A percentile compares a stretch with the other conserved stretches of the same genome.
phyloP scores from a whole-genome alignment of 2,329 filamentous ascomycete species.

The Colletotrichum eleusines region DNA sequence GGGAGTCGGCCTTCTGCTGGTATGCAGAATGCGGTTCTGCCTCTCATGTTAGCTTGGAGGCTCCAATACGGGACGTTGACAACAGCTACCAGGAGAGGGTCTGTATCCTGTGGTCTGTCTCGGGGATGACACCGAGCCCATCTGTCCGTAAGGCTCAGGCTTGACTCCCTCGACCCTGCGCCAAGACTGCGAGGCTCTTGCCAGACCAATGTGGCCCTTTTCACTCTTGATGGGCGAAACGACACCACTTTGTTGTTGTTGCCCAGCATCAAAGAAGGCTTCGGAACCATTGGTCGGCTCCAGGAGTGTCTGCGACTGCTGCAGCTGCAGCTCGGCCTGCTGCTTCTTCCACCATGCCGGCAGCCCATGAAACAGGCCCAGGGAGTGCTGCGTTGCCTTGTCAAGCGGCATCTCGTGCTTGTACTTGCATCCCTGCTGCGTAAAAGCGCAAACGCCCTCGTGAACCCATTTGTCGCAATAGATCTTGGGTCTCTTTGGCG shows the following conservation, averaged over 20 bases:
- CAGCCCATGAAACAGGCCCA: conserved; percentile 78
- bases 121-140: conserved; percentile 6
- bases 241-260: conserved; percentile 4
- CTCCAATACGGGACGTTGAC: neutral
- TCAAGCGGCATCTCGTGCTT: conserved; percentile 91
- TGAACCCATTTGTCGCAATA: conserved; percentile 94
- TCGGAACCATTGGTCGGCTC: conserved; percentile 8
- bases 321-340: conserved; percentile 58
- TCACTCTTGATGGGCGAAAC: conserved; percentile 18
- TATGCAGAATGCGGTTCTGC: conserved; percentile 15
- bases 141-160: conserved; percentile 6
- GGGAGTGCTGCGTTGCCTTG: conserved; percentile 70
- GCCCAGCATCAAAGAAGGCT: conserved; percentile 5
- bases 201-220: conserved; percentile 8
- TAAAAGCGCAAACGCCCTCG: conserved; percentile 86
- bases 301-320: conserved; percentile 23
- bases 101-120: conserved; percentile 15
- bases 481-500: conserved; percentile 69
- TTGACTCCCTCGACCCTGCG: conserved; percentile 15
- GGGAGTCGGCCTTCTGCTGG: conserved; percentile 23
- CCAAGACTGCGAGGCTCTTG: conserved; percentile 34
- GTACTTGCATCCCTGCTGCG: conserved; percentile 87
- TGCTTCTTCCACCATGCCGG: conserved; percentile 71
- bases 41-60: neutral
- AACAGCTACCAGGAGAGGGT: conserved; percentile 10